Base-by-base conservation (phyloP, 768 basidiomycete genomes). In the Termitomyces heimii region DNA sequence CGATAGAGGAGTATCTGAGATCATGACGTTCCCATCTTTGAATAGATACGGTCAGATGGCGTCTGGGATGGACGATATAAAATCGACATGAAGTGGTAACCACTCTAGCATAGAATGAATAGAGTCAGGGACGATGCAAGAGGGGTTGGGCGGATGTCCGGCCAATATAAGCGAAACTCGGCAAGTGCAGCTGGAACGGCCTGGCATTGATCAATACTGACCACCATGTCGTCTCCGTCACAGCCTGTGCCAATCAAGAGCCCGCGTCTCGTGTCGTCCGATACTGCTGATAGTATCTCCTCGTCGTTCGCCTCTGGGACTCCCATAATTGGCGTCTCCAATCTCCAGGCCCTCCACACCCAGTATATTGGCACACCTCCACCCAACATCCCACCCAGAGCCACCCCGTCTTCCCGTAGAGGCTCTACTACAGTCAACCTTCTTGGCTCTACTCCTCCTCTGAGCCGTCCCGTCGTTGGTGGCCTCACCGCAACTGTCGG, bases 291-390 rank as follows among this genome's bases (percentile, higher is more conserved):
- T 18, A 65, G 68, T 46, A 54, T 60, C 22, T 53, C 66, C n/a
- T 65, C 64, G 9, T 74, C 73, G 9, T 63, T 70, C 42, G 60
- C 68, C 32, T 75, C 77, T 14, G 52, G 29, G 9, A 55, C 54
- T 4, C 75, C 77, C 9, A 35, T 51, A 1, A 62, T 75, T 14
- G 84, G 84, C 44, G 87, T 88, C 20, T 86, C 89, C 7, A 83
- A 86, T 63, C 70, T 88, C 57, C 79, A 82, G 34, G 73, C 76
- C 14, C 72, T 89, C n/a, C 82, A 88, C 2, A 83, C 85, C 20
- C 82, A 82, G 56, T 89, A 86, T 63, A 65, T 72, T 6, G 82
- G 81, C 16, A 80, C 81, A 6, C 85, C 69, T 16, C 73, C 76
- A 0, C 78, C 86, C 22, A 80, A 82, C 60, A 83, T 85, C 26